Evolutionary conservation across 2,329 filamentous ascomycete genomes (phyloP).

Genomic region (Lasiodiplodia sp.): DNA sequence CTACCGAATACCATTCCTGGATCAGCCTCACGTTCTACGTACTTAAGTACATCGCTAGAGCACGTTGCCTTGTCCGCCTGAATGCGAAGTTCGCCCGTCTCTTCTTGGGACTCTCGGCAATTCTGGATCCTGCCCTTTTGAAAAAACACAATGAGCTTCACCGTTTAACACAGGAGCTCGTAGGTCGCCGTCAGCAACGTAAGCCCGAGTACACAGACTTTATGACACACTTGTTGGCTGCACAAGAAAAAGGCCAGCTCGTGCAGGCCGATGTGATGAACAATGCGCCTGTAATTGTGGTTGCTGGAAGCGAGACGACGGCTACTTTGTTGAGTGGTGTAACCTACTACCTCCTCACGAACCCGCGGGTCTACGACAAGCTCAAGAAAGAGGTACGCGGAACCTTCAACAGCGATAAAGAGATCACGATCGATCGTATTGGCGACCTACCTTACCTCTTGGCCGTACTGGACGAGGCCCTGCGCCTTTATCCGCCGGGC

Average conservation of each 20-base stretch:
- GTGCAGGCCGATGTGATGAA: slow-evolving; percentile 47
- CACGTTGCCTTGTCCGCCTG: neutral
- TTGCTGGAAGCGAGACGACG: slow-evolving; percentile 55
- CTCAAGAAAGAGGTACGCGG: slow-evolving; percentile 40
- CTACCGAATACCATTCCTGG: slow-evolving; percentile 31
- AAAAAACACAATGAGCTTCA: neutral
- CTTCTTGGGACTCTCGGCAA: neutral
- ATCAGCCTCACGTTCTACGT: slow-evolving; percentile 34
- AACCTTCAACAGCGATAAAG: slow-evolving; percentile 37
- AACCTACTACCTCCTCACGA: slow-evolving; percentile 44
- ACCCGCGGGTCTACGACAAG: slow-evolving; percentile 36
- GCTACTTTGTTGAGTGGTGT: slow-evolving; percentile 50
- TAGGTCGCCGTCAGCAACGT: slow-evolving; percentile 32
- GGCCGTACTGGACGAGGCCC: slow-evolving; percentile 50
- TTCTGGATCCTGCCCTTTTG: neutral
- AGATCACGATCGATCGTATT: slow-evolving; percentile 45
- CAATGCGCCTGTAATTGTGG: slow-evolving; percentile 48
- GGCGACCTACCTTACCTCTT: slow-evolving; percentile 46
- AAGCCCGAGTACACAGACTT: slow-evolving; percentile 39
- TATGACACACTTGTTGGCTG: slow-evolving; percentile 47
- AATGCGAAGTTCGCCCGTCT: neutral
- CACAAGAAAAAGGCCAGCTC: slow-evolving; percentile 38
- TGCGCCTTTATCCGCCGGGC: slow-evolving; percentile 53
- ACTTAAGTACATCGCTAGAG: slow-evolving; percentile 30
- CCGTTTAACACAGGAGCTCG: neutral